Conservation (phyloP, 805 yeast genomes). For the Kodamaea nitidulidarum region DNA sequence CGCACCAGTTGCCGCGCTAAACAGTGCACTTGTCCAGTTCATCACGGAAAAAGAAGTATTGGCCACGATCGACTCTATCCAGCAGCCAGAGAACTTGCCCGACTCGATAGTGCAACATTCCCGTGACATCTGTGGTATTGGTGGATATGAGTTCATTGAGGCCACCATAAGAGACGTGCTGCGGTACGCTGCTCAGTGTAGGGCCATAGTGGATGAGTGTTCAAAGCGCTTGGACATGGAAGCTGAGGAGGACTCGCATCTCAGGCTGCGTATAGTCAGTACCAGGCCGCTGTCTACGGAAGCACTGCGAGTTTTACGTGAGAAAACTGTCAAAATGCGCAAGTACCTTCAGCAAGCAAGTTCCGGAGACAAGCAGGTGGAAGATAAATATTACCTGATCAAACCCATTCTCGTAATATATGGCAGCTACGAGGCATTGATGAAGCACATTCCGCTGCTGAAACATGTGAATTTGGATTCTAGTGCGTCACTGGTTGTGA, state of each 20-base stretch:
- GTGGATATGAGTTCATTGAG: slow-evolving; percentile 47
- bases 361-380: slow-evolving; percentile 55
- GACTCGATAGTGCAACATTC: slow-evolving; percentile 52
- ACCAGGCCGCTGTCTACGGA: slow-evolving; percentile 42
- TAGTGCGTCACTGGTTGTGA: slow-evolving; percentile 24
- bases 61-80: slow-evolving; percentile 57
- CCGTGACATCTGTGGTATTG: slow-evolving; percentile 47
- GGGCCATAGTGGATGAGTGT: slow-evolving; percentile 42
- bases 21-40: slow-evolving; percentile 40
- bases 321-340: slow-evolving; percentile 42
- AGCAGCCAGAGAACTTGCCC: slow-evolving; percentile 57
- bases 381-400: slow-evolving; percentile 44
- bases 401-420: slow-evolving; percentile 43
- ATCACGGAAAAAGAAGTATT: slow-evolving; percentile 53
- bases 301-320: slow-evolving; percentile 38
- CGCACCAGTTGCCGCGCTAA: slow-evolving; percentile 48
- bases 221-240: slow-evolving; percentile 47
- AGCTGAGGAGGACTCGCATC: slow-evolving; percentile 48
- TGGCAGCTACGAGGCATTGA: slow-evolving; percentile 34
- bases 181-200: slow-evolving; percentile 37
- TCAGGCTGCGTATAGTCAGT: slow-evolving; percentile 50
- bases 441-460: slow-evolving; percentile 38
- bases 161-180: slow-evolving; percentile 45
- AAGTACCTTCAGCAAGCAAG: slow-evolving; percentile 54
- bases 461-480: slow-evolving; percentile 32